Conservation (phyloP, 1,284 basidiomycete genomes). For the Cryptococcus deneoformans region DNA sequence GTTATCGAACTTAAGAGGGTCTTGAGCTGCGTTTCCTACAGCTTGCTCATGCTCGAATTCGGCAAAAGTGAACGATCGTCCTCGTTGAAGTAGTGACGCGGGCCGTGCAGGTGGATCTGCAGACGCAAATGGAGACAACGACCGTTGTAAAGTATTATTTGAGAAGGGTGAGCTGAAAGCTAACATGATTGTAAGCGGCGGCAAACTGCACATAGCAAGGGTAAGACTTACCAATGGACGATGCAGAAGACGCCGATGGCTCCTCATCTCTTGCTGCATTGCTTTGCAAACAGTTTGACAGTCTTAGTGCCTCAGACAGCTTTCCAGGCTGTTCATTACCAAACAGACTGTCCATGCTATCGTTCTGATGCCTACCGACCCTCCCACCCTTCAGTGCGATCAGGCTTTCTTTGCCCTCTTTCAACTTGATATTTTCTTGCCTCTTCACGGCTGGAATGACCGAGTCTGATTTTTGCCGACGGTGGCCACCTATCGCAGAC, state of each 20-base stretch:
- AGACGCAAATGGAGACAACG: too few relatives aligned
- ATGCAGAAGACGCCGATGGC: constrained; percentile 9
- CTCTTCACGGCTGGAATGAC: constrained; percentile 12
- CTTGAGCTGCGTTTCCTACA: not conserved
- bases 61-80: constrained; percentile 37
- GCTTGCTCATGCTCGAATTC: constrained; percentile 14
- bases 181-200: constrained; percentile 12
- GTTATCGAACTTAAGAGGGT: too few relatives aligned
- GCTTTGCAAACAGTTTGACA: constrained; percentile 27
- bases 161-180: too few relatives aligned
- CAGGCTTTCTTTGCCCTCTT: not conserved
- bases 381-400: not conserved
- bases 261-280: constrained; percentile 5
- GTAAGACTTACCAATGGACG: constrained; percentile 25
- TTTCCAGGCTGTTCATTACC: constrained; percentile 20
- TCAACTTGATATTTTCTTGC: not conserved
- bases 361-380: constrained; percentile 26
- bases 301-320: constrained; percentile 30
- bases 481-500: constrained; percentile 22
- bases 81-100: constrained; percentile 35
- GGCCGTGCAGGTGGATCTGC: constrained; percentile 1
- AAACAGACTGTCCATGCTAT: constrained; percentile 34
- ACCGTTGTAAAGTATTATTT: too few relatives aligned
- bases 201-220: not conserved
- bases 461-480: constrained; percentile 20